Evolutionary conservation across 2,329 filamentous ascomycete genomes (phyloP).

Genomic region (Talaromyces sp.): DNA sequence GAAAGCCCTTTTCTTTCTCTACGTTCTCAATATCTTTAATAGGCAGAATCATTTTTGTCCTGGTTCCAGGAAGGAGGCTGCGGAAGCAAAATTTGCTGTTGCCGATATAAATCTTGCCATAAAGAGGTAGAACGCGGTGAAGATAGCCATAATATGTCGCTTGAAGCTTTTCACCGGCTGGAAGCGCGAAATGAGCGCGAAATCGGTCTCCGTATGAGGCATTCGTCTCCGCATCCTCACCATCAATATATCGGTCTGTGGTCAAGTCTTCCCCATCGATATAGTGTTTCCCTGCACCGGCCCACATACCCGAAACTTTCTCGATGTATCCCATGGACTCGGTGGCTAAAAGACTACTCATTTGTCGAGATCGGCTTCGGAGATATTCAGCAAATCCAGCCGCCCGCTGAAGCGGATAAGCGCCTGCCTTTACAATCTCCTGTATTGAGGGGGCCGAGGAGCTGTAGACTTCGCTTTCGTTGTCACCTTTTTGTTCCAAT

Average conservation of each 20-base stretch:
- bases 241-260: constrained; percentile 54
- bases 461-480: constrained; percentile 18
- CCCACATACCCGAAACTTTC: constrained; percentile 96
- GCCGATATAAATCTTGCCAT: constrained; percentile 95
- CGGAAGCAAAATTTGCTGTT: constrained; percentile 86
- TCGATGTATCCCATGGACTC: constrained; percentile 96
- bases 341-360: constrained; percentile 77
- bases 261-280: constrained; percentile 64
- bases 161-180: constrained; percentile 73
- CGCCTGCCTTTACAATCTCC: constrained; percentile 57
- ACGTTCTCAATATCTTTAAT: constrained; percentile 89
- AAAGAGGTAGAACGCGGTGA: constrained; percentile 83
- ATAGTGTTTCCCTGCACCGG: constrained; percentile 86
- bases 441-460: constrained; percentile 51
- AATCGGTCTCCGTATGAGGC: constrained; percentile 64
- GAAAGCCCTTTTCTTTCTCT: constrained; percentile 90
- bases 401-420: constrained; percentile 78
- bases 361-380: constrained; percentile 70
- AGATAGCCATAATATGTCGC: constrained; percentile 91
- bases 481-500: constrained; percentile 18
- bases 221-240: constrained; percentile 53
- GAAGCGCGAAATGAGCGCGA: constrained; percentile 84
- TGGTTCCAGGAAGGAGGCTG: constrained; percentile 80
- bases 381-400: constrained; percentile 79
- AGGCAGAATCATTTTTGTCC: constrained; percentile 88